Conservation (phyloP, 805 yeast species). For the Saccharomycopsis javanensis region DNA sequence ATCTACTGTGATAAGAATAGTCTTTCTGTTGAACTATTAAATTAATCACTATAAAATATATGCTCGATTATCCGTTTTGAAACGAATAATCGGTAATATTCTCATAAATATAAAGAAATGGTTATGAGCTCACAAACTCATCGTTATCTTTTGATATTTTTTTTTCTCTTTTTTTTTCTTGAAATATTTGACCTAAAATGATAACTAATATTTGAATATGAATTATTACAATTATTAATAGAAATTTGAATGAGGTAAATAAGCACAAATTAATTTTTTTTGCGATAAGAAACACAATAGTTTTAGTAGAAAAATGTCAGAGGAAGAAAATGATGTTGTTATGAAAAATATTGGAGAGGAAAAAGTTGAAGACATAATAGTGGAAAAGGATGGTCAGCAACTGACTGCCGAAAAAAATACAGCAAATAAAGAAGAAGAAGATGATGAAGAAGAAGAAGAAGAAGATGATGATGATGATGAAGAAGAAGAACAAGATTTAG, state of each 20-base stretch:
- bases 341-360: background rate
- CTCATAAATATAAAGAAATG: no score
- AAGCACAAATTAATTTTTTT: no score
- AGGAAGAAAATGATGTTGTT: background rate
- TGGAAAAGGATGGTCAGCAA: background rate
- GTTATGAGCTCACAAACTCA: background rate
- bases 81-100: no score
- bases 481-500: constrained; percentile 22
- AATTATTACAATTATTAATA: background rate
- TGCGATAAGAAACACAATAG: no score
- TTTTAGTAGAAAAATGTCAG: background rate
- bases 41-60: no score
- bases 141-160: background rate
- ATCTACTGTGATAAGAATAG: no score
- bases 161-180: background rate
- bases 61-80: no score
- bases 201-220: background rate
- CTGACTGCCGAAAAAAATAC: background rate
- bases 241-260: no score
- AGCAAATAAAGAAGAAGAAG: background rate
- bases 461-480: constrained; percentile 18
- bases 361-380: background rate
- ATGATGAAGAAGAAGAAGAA: constrained; percentile 3
- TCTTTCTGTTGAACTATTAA: no score
- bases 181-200: background rate